A percentile compares a stretch with the other conserved stretches of the same genome.
phyloP scores from a whole-genome alignment of 345 rosid genomes.

The Corchorus capsularis region DNA sequence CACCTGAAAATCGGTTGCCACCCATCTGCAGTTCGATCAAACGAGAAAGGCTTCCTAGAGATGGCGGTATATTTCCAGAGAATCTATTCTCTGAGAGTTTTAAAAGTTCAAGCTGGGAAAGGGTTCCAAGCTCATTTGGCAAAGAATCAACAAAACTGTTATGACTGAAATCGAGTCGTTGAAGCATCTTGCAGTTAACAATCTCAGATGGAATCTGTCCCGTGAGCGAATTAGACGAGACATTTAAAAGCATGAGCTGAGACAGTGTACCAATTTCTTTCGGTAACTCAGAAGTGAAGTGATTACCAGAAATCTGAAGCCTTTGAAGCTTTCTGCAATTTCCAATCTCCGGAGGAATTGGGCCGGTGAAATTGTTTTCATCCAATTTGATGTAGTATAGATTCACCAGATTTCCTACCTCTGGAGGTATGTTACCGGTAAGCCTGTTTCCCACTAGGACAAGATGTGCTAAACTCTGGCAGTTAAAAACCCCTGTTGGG shows the following conservation, averaged over 20 bases:
- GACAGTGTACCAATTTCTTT: slow-evolving; percentile 53
- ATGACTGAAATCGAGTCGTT: slow-evolving; percentile 60
- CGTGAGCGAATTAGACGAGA: slow-evolving; percentile 67
- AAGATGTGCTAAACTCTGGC: too few relatives aligned
- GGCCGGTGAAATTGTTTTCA: slow-evolving; percentile 75
- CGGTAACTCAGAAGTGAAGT: slow-evolving; percentile 59
- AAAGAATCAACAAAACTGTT: slow-evolving; percentile 64
- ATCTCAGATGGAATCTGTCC: slow-evolving; percentile 70
- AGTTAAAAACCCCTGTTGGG: too few relatives aligned
- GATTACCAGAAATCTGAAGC: slow-evolving; percentile 74
- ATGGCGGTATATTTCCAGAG: slow-evolving; percentile 68
- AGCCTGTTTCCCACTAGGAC: too few relatives aligned
- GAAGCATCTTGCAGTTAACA: slow-evolving; percentile 45
- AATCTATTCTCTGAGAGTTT: slow-evolving; percentile 78
- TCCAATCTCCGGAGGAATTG: slow-evolving; percentile 50
- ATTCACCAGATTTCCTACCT: too few relatives aligned
- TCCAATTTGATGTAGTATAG: slow-evolving; percentile 21
- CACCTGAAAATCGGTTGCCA: slow-evolving; percentile 72
- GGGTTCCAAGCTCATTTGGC: slow-evolving; percentile 69
- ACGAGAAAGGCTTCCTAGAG: slow-evolving; percentile 70
- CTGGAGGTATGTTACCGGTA: too few relatives aligned
- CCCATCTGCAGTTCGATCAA: slow-evolving; percentile 94
- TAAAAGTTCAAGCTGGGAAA: slow-evolving; percentile 81
- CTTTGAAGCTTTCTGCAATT: slow-evolving; percentile 50
- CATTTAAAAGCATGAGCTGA: slow-evolving; percentile 50